These are phyloP conservation scores for Candida easanensis DNA, from an alignment of 805 yeast species.

Conservation along the genomic window DNA sequence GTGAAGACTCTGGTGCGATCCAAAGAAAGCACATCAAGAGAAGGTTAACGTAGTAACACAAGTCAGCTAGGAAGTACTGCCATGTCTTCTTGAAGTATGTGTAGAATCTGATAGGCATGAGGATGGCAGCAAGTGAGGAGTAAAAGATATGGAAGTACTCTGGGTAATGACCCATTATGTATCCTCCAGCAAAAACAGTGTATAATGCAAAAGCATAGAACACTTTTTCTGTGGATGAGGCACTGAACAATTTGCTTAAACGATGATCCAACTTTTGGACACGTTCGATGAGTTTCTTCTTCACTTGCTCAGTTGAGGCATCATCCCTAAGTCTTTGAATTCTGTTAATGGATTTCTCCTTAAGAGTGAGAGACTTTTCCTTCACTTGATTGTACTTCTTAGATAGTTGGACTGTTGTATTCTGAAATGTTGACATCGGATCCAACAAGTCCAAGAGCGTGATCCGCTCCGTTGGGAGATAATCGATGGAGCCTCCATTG, in stretches of 20 bases:
- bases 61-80: constrained; percentile 87
- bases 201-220: constrained; percentile 76
- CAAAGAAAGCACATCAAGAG: constrained; percentile 71
- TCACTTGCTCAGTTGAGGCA: constrained; percentile 24
- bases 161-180: constrained; percentile 75
- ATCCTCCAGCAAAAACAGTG: constrained; percentile 67
- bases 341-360: constrained; percentile 19
- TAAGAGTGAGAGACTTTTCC: too few relatives aligned
- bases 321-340: constrained; percentile 22
- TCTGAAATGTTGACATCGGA: constrained; percentile 25
- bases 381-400: constrained; percentile 27
- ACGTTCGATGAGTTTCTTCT: constrained; percentile 24
- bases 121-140: constrained; percentile 52
- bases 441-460: constrained; percentile 29
- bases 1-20: constrained; percentile 73
- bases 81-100: constrained; percentile 75
- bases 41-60: constrained; percentile 86
- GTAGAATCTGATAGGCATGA: constrained; percentile 84
- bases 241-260: constrained; percentile 35
- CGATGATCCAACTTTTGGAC: constrained; percentile 38
- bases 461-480: constrained; percentile 25
- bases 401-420: constrained; percentile 20
- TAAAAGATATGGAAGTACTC: constrained; percentile 74
- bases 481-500: constrained; percentile 19
- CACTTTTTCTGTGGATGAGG: constrained; percentile 65